Evolutionary conservation across 2,329 filamentous ascomycete genomes (phyloP), one percentile per base, ranked within the genome.

Genomic region (Aspergillus versicolor): DNA sequence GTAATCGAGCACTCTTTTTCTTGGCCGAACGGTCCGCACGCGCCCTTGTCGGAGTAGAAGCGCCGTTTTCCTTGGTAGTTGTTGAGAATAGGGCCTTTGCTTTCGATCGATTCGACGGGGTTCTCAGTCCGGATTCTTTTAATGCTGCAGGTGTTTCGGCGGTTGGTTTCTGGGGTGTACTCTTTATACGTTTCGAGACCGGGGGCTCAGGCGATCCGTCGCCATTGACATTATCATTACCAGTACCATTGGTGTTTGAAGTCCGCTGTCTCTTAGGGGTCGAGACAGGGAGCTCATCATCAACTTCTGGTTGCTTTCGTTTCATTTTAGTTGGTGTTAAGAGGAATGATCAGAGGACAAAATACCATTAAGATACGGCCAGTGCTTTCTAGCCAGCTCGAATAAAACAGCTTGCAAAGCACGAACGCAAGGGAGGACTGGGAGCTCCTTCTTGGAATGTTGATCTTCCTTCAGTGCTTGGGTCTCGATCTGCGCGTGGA

Each of bases 11-110:
- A 71, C 90, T 96, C 79, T 96, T 97, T 68, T 87, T 87, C 66
- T 89, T 86, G 2, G 92, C 93, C 5, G 92, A 97, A 48, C 89
- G 86, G 74, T 97, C 91, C 19, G 89, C 89, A 62, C 82, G 84
- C 42, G 83, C 80, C 63, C 86, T 82, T 38, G 84, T 83, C 0
- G 90, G 88, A 1, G 88, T 91, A 17, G 63, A 63, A 37, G 61
- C 61, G 9, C 44, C 54, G 3, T 64, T 64, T 5, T 61, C 53
- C 56, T 75, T 76, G 17, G 69, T 74, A 30, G 77, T 75, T 1
- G 77, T 79, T 11, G 73, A 68, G 55, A 78, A 77, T 19, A 77
- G 53, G 4, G 70, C 65, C 27, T 70, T 73, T 5, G 71, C 68
- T 56, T 69, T 74, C 9, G 67, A 64, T 56, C 69, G 73, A 12